These are phyloP conservation scores for Pinguiococcus pyrenoidosus DNA, from an alignment of 108 stramenopile species.

Conservation along the genomic window DNA sequence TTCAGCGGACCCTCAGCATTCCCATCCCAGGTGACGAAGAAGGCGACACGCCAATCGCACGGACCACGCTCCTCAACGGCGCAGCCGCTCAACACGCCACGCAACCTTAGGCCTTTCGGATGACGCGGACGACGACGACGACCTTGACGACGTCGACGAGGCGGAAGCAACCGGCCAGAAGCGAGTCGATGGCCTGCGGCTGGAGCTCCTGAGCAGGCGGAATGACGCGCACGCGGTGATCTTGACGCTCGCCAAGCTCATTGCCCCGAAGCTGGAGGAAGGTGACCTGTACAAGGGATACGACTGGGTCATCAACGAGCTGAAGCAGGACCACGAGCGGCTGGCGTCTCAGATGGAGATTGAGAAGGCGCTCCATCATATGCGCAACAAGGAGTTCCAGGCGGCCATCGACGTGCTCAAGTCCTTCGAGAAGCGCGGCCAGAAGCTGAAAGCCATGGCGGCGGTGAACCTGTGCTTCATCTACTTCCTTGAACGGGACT, in stretches of 20 bases:
- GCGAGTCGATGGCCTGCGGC: conserved; percentile 18
- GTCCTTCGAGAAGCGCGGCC: conserved; percentile 61
- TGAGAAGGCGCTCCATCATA: conserved; percentile 46
- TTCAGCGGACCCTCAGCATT: conserved; percentile 40
- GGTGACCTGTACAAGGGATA: conserved; percentile 47
- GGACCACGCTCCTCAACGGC: too few species aligned
- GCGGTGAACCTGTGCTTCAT: conserved; percentile 72
- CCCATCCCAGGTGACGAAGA: conserved; percentile 25
- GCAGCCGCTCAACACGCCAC: too few species aligned
- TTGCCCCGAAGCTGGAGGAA: conserved; percentile 51
- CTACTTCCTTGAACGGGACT: conserved; percentile 66
- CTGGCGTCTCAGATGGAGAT: conserved; percentile 53
- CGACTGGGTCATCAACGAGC: conserved; percentile 54
- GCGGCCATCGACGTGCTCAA: conserved; percentile 44
- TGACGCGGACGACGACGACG: conserved; percentile 4
- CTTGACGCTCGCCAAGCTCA: conserved; percentile 49
- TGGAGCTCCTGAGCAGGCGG: too few species aligned
- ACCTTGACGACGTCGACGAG: conserved; percentile 26
- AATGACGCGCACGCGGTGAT: too few species aligned
- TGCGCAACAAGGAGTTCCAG: conserved; percentile 44
- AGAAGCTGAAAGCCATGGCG: conserved; percentile 51
- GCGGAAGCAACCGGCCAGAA: background rate
- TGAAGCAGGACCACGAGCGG: conserved; percentile 42
- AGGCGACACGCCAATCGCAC: background rate
- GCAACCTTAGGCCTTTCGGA: background rate